Conservation (phyloP, 441 rosid species). For the Bocquillonia castaneifolia region DNA sequence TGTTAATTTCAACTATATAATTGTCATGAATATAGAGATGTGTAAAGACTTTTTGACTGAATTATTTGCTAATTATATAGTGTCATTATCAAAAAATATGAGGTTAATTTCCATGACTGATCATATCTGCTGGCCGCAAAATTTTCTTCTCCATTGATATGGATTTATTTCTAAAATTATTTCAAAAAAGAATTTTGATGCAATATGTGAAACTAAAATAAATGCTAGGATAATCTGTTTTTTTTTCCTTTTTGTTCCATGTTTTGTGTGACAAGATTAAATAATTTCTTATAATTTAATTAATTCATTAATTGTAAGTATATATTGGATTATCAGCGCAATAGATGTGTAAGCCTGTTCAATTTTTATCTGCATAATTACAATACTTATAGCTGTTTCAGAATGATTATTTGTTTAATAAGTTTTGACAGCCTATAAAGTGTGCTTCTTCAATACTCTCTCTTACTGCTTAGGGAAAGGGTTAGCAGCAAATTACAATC, state of each 20-base stretch:
- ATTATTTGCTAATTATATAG: neutral
- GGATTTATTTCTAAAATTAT: too few species aligned
- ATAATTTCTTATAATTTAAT: neutral
- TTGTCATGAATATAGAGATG: too few species aligned
- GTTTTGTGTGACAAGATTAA: neutral
- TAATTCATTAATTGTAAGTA: too few species aligned
- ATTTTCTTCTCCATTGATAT: neutral
- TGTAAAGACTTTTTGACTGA: conserved; percentile 7
- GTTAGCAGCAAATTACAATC: neutral
- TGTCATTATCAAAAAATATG: neutral
- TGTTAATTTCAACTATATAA: too few species aligned
- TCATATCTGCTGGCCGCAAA: neutral
- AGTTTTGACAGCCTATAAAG: conserved; percentile 4
- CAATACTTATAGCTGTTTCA: neutral
- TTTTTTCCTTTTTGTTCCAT: neutral
- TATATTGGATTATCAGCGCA: too few species aligned
- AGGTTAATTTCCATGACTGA: neutral
- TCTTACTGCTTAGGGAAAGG: neutral
- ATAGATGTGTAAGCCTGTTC: neutral
- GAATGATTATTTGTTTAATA: neutral
- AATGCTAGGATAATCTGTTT: neutral
- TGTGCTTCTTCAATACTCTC: neutral
- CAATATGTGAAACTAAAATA: neutral
- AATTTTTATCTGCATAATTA: neutral
- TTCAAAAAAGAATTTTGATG: too few species aligned